Conservation (phyloP, 1,284 basidiomycete species). For the Leccinum subrobustum region DNA sequence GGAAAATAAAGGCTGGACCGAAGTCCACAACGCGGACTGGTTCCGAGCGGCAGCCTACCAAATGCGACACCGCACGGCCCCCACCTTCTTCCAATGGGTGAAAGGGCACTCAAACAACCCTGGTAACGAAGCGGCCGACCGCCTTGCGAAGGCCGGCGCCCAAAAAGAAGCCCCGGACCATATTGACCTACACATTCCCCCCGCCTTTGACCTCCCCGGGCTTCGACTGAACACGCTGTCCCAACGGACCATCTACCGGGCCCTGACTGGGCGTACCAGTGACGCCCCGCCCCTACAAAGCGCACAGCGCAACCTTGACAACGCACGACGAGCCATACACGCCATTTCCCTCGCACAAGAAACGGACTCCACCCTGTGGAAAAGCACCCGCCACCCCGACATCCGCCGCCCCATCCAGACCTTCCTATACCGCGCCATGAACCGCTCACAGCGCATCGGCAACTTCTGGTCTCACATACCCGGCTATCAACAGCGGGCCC, state of each 20-base stretch:
- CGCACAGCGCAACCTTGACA: background rate
- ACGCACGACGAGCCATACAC: background rate
- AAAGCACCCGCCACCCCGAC: background rate
- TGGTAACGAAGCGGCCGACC: background rate
- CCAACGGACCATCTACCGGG: background rate
- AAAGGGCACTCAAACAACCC: background rate
- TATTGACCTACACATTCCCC: background rate
- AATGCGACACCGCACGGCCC: background rate
- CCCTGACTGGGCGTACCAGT: background rate
- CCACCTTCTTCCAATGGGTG: background rate
- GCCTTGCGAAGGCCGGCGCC: background rate
- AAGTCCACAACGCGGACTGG: background rate
- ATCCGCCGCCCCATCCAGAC: background rate
- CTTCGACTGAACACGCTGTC: background rate
- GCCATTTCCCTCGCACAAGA: background rate
- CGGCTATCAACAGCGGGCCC: background rate
- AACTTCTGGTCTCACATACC: background rate
- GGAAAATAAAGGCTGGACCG: background rate
- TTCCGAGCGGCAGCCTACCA: background rate
- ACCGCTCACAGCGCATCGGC: background rate
- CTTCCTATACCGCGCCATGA: background rate
- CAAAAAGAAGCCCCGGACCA: background rate
- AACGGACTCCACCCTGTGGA: background rate
- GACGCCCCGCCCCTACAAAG: background rate
- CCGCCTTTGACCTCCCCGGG: background rate